Evolutionary conservation across 1,284 basidiomycete genomes (phyloP).

Genomic region (Ganoderma lucidum): DNA sequence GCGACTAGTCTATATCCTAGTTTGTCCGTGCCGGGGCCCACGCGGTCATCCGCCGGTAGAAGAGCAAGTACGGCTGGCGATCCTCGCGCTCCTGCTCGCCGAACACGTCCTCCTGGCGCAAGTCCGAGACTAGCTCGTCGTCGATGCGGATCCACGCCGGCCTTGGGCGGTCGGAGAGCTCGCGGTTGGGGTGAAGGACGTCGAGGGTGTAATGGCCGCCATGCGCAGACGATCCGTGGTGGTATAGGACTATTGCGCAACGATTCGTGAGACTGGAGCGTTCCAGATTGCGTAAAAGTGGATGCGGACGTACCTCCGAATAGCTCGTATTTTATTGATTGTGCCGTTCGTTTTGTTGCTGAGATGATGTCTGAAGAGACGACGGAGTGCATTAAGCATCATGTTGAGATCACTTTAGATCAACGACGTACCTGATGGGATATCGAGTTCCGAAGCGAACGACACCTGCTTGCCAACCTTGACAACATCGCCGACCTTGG

Average conservation of each 20-base stretch:
- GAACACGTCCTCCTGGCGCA: constrained; percentile 83
- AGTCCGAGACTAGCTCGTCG: constrained; percentile 87
- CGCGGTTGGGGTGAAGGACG: constrained; percentile 82
- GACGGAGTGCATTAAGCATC: not conserved
- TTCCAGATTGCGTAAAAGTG: not conserved
- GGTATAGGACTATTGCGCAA: constrained; percentile 79
- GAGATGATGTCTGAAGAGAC: constrained; percentile 68
- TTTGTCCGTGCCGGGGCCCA: constrained; percentile 38
- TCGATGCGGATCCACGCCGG: constrained; percentile 93
- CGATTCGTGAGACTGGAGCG: constrained; percentile 1
- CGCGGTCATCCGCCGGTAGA: constrained; percentile 67
- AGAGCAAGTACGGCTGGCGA: constrained; percentile 87
- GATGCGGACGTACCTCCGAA: constrained; percentile 75
- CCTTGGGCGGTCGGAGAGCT: constrained; percentile 51
- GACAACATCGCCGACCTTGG: constrained; percentile 77
- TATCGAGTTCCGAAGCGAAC: constrained; percentile 82
- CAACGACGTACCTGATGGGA: constrained; percentile 67
- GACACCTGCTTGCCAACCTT: constrained; percentile 88
- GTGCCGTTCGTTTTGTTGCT: constrained; percentile 56
- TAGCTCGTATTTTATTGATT: constrained; percentile 77
- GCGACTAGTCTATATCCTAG: constrained; percentile 19
- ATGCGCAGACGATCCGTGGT: constrained; percentile 90
- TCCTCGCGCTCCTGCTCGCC: constrained; percentile 67
- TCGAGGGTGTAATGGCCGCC: constrained; percentile 98
- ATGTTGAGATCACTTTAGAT: not conserved